Evolutionary conservation across 352 stramenopile genomes (phyloP).

Genomic region (Peronospora farinosa): DNA sequence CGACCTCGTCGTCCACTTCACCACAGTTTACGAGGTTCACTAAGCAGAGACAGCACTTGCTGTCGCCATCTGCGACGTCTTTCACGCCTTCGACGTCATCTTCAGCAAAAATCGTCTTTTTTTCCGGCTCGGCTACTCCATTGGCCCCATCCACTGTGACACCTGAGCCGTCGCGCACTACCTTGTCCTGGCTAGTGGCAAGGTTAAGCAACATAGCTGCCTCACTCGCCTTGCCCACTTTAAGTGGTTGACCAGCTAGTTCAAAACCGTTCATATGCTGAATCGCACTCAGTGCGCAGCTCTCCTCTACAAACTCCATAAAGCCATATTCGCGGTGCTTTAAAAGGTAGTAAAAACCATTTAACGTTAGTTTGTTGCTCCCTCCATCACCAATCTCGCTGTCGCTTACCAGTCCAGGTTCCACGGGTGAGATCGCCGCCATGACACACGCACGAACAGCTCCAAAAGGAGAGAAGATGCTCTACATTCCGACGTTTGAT

Average conservation of each 20-base stretch:
- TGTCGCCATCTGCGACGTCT: slow-evolving; percentile 28
- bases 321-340: slow-evolving; percentile 75
- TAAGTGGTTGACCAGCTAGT: slow-evolving; percentile 61
- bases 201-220: slow-evolving; percentile 63
- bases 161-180: slow-evolving; percentile 31
- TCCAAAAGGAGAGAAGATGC: slow-evolving; percentile 76
- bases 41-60: slow-evolving; percentile 60
- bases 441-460: slow-evolving; percentile 63
- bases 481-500: slow-evolving; percentile 26
- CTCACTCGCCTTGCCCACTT: slow-evolving; percentile 71
- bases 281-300: slow-evolving; percentile 53
- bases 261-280: slow-evolving; percentile 84
- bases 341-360: background rate
- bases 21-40: slow-evolving; percentile 64
- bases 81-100: slow-evolving; percentile 57
- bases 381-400: background rate
- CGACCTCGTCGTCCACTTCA: slow-evolving; percentile 65
- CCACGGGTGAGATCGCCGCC: slow-evolving; percentile 46
- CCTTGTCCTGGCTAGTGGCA: slow-evolving; percentile 56
- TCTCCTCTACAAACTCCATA: slow-evolving; percentile 62
- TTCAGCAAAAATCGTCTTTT: slow-evolving; percentile 39
- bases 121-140: slow-evolving; percentile 4
- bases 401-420: slow-evolving; percentile 39
- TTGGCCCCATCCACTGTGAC: slow-evolving; percentile 6
- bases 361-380: background rate